Conservation (phyloP, 192 early-diverging fungal genomes). For the Linderina pennispora region DNA sequence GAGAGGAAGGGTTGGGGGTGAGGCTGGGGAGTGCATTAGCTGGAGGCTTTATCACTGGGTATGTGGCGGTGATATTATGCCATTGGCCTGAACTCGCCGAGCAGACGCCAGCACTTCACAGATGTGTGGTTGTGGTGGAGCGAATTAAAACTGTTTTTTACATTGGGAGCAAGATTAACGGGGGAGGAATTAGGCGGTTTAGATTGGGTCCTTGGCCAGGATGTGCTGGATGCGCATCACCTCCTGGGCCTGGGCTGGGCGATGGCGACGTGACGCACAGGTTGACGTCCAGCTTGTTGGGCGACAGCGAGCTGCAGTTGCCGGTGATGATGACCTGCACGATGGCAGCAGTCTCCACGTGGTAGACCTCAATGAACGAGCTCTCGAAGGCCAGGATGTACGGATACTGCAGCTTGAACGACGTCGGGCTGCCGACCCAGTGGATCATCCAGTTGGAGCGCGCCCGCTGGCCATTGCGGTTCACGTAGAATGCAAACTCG, state of each 20-base stretch:
- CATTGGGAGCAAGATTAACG: too few relatives aligned
- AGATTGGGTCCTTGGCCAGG: conserved; percentile 31
- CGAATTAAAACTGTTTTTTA: too few relatives aligned
- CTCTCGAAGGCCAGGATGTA: conserved; percentile 90
- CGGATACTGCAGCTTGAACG: conserved; percentile 75
- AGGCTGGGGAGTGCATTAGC: too few relatives aligned
- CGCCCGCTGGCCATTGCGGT: conserved; percentile 74
- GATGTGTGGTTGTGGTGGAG: too few relatives aligned
- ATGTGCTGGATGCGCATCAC: conserved; percentile 41
- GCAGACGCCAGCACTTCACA: too few relatives aligned
- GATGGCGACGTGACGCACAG: conserved; percentile 41
- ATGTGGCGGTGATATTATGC: too few relatives aligned
- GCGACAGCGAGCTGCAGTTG: conserved; percentile 39
- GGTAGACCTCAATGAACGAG: conserved; percentile 83
- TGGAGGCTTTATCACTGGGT: too few relatives aligned
- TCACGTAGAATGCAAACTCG: conserved; percentile 90
- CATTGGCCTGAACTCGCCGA: too few relatives aligned
- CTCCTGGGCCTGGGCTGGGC: conserved; percentile 35
- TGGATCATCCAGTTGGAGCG: conserved; percentile 72
- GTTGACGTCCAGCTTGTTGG: conserved; percentile 32
- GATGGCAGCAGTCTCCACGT: conserved; percentile 67
- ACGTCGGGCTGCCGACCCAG: conserved; percentile 83
- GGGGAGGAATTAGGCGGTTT: too few relatives aligned
- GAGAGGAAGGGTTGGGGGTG: too few relatives aligned
- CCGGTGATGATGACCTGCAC: conserved; percentile 62